These are phyloP conservation scores for Logfia minima DNA, from an alignment of 129 eudicot genomes.

Conservation along the genomic window DNA sequence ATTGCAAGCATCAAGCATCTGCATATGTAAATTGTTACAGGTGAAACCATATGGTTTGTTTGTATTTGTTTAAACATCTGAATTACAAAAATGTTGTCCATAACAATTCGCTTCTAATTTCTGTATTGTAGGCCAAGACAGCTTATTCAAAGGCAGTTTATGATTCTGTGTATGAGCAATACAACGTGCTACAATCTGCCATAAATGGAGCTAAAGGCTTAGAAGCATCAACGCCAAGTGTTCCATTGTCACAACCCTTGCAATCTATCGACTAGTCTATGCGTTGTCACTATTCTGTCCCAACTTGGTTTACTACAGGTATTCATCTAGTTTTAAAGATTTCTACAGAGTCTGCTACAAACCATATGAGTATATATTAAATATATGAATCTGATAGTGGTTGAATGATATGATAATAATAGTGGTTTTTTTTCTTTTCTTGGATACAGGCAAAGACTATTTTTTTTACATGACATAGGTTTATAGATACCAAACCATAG, in stretches of 20 bases:
- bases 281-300: conserved; percentile 1
- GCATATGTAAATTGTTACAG: conserved; percentile 4
- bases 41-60: not conserved
- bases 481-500: conserved; percentile 35
- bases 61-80: not conserved
- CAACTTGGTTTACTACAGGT: conserved; percentile 29
- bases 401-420: not conserved
- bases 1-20: not conserved
- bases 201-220: conserved; percentile 72
- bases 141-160: conserved; percentile 64
- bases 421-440: not conserved
- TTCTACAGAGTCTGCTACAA: not conserved
- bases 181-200: conserved; percentile 76
- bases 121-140: conserved; percentile 60
- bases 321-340: not conserved
- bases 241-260: conserved; percentile 83
- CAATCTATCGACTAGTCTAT: conserved; percentile 19
- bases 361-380: not conserved
- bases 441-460: conserved; percentile 22
- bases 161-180: conserved; percentile 70
- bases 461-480: conserved; percentile 38
- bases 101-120: conserved; percentile 8
- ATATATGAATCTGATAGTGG: not conserved
- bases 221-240: conserved; percentile 63
- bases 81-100: not conserved